A percentile compares a stretch with the other conserved stretches of the same genome.
phyloP scores from a whole-genome alignment of 2,329 filamentous ascomycete species.

The Beauveria asiatica region DNA sequence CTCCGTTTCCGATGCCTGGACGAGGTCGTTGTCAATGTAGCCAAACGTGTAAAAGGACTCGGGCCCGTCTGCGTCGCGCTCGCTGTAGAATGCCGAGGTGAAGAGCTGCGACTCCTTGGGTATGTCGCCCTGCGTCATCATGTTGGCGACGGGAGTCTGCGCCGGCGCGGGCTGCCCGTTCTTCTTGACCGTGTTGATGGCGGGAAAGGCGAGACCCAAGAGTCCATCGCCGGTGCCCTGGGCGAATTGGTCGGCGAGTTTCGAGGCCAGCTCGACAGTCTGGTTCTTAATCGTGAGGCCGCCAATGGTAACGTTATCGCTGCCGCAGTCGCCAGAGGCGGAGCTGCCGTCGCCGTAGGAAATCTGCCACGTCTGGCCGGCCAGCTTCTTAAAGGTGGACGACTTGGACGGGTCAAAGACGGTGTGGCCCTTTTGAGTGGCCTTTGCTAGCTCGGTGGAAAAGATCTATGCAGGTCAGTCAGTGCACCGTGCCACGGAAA shows the following conservation, averaged over 20 bases:
- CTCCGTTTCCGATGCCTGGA: slow-evolving; percentile 39
- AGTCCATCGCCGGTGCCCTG: slow-evolving; percentile 31
- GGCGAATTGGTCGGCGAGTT: slow-evolving; percentile 34
- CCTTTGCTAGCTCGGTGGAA: slow-evolving; percentile 19
- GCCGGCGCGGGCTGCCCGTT: slow-evolving; percentile 24
- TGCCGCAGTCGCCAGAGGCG: slow-evolving; percentile 37
- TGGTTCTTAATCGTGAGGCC: slow-evolving; percentile 32
- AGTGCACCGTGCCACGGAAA: no score
- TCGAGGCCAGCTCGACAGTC: slow-evolving; percentile 34
- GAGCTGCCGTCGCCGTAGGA: slow-evolving; percentile 35
- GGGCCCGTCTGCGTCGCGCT: slow-evolving; percentile 15
- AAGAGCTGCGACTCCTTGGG: slow-evolving; percentile 38
- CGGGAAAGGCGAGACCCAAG: slow-evolving; percentile 29
- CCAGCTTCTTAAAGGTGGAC: slow-evolving; percentile 28
- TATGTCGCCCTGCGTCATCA: slow-evolving; percentile 14
- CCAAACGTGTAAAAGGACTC: slow-evolving; percentile 58
- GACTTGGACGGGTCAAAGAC: slow-evolving; percentile 31
- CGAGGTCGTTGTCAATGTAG: slow-evolving; percentile 54
- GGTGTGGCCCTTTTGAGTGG: slow-evolving; percentile 26
- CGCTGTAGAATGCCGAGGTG: slow-evolving; percentile 57
- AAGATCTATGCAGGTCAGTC: slow-evolving; percentile 14
- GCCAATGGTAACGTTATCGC: slow-evolving; percentile 34
- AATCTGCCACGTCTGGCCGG: slow-evolving; percentile 32
- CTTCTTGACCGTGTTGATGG: slow-evolving; percentile 31
- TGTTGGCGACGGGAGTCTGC: slow-evolving; percentile 35